Base-by-base conservation (phyloP, 306 rosid genomes). In the Fagus crenata region DNA sequence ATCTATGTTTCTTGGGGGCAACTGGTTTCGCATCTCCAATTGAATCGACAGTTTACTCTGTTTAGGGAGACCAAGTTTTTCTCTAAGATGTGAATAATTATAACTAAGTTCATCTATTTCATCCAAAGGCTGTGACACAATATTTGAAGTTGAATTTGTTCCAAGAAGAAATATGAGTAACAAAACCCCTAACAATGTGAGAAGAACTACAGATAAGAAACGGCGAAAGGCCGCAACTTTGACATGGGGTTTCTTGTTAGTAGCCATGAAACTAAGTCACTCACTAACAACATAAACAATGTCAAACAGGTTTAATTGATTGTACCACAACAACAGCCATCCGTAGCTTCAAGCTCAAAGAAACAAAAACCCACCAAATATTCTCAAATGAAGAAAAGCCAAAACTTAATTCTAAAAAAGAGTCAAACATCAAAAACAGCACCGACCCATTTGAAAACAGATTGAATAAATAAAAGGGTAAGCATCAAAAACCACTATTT, bases 1-100 rank as follows among this genome's bases (percentile, higher is more conserved):
- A 92, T 96, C 98, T 81, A 81, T 65, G 81, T 96, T 96, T 78
- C 89, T 89, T 17, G 98, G 97, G 36, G 90, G 93, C 83, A 88
- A 67, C 54, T 67, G 76, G 70, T 96, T 96, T 53, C 84, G 72
- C 85, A 81, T 86, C 71, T 87, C 93, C 87, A 96, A 80, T 70
- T 70, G 78, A 39, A 85, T 69, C 3, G 99, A 96, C 77, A 92
- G 80, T 6, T 85, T 77, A 83, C 72, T 96, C 81, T 88, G 97
- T 76, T 77, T 83, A 15, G 99, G 98, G 37, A 92, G 92, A 58
- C 61, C 73, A 5, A 80, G 17, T 69, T 37, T 54, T 77, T 72
- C 73, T 8, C 77, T 80, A 75, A 78, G 72, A 59, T 75, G 81
- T 60, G 78, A 70, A 77, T 58, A 65, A 42, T 67, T 70, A 42